phyloP scores from a whole-genome alignment of 2,329 filamentous ascomycete genomes.

The Phialemoniopsis sp. region DNA sequence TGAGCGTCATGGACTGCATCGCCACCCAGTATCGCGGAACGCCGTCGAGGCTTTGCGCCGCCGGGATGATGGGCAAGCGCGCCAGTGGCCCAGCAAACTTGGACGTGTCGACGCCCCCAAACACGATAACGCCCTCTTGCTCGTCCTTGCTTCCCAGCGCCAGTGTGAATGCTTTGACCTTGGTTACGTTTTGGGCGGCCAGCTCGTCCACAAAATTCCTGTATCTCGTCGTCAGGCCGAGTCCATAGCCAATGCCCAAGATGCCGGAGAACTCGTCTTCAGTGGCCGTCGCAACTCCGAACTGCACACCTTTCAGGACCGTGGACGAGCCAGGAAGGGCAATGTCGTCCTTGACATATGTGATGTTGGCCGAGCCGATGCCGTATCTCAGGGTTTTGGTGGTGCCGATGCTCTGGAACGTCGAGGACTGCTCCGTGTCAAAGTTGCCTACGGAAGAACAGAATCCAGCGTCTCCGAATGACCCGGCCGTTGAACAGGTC shows the following conservation, averaged over 20 bases:
- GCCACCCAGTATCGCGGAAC: conserved; percentile 49
- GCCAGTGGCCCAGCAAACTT: conserved; percentile 59
- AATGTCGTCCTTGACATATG: conserved; percentile 44
- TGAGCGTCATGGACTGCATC: conserved; percentile 39
- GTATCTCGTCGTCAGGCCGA: conserved; percentile 40
- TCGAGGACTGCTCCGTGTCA: conserved; percentile 34
- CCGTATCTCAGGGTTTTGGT: conserved; percentile 42
- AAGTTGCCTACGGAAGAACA: conserved; percentile 42
- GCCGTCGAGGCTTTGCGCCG: conserved; percentile 48
- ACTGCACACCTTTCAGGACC: conserved; percentile 50
- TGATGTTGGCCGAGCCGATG: conserved; percentile 45
- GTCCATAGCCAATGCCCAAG: conserved; percentile 69
- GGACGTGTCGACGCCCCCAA: conserved; percentile 62
- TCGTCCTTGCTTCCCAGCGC: conserved; percentile 60
- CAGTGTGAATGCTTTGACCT: conserved; percentile 60
- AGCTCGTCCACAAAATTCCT: conserved; percentile 49
- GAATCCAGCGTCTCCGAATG: conserved; percentile 33
- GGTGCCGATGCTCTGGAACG: conserved; percentile 22
- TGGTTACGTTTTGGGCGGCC: conserved; percentile 45
- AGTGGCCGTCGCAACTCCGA: conserved; percentile 57
- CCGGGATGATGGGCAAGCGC: conserved; percentile 56
- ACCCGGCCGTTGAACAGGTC: conserved; percentile 41
- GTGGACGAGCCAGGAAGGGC: conserved; percentile 32
- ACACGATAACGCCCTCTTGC: conserved; percentile 59
- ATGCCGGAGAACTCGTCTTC: conserved; percentile 53